Evolutionary conservation across 1,284 basidiomycete species (phyloP), one percentile per base, ranked within the genome.

Genomic region (Stygiomarasmius scandens): DNA sequence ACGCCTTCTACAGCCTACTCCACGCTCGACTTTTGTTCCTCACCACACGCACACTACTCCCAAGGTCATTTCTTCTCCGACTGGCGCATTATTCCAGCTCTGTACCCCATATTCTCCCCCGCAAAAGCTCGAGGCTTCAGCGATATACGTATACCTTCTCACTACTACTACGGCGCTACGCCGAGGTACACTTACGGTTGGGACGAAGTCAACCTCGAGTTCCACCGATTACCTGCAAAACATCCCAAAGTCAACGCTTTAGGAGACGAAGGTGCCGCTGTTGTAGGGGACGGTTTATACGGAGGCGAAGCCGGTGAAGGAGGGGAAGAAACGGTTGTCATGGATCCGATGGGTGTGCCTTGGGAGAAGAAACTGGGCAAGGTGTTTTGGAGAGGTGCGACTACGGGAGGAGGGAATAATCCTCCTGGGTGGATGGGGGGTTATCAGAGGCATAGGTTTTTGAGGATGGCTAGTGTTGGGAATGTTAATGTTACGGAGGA

Each of bases 41-140:
- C 86, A 46, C 95, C 95, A 0, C 89, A 91, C 75, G 87, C 90
- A 27, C 93, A 90, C 66, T 89, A 90, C 67, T 81, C 82, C 45
- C 95, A 97, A 69, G 94, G 95, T 9, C 94, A 94, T 69, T 97
- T 96, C 73, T 98, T 96, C 82, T 93, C 92, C 19, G 95, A 98
- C 71, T 96, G 93, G 90, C 80, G 95, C 19, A 92, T 89, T 0
- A 89, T 96, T 57, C 84, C 90, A 12, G 84, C 85, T 1, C 79
- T 96, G 16, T 95, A 93, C 72, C 95, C 95, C 4, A 84, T 98
- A 53, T 91, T 98, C 71, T 95, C 92, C 2, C 95, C 95, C 0
- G 92, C 93, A 0, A 93, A 91, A 67, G 85, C 88, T 0, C 76
- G 77, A 25, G 95, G 95, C 0, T 98, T 90, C 70, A 77, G 85